These are phyloP conservation scores for Corynascus novoguineensis DNA, from an alignment of 495 filamentous ascomycete species.

Conservation along the genomic window DNA sequence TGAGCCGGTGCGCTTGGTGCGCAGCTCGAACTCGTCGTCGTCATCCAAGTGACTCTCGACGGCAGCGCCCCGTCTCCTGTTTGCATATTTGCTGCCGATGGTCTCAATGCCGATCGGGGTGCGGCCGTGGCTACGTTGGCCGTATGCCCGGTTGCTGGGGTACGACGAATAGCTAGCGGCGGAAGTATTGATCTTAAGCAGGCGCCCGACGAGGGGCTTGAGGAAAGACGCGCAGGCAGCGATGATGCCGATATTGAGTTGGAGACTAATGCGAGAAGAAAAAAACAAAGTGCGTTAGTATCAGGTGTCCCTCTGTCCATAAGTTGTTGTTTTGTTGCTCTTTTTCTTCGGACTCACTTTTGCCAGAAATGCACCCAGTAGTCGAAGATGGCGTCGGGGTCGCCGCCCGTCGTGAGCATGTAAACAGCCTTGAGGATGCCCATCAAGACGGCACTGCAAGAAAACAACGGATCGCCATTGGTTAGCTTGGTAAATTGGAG, in stretches of 20 bases:
- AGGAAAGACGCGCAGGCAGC: conserved; percentile 9
- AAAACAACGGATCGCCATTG: neutral
- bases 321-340: too few species aligned
- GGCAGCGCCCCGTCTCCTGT: neutral
- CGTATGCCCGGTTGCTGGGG: neutral
- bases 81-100: conserved; percentile 7
- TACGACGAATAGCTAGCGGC: conserved; percentile 4
- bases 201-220: conserved; percentile 11
- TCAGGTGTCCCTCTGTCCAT: too few species aligned
- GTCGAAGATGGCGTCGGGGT: conserved; percentile 6
- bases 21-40: conserved; percentile 9
- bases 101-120: conserved; percentile 1
- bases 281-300: neutral
- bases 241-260: conserved; percentile 13
- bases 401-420: conserved; percentile 10
- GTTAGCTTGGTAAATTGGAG: too few species aligned
- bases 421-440: conserved; percentile 8
- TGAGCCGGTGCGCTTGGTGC: neutral
- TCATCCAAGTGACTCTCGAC: neutral
- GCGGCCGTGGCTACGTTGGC: conserved; percentile 5
- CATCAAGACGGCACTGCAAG: conserved; percentile 2
- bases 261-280: neutral
- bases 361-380: conserved; percentile 11
- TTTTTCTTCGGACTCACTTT: neutral
- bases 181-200: conserved; percentile 8